Percentiles rank a stretch among this genome's conserved stretches.
Conservation (phyloP, 2,329 filamentous ascomycete genomes). For the Beauveria caledonica region DNA sequence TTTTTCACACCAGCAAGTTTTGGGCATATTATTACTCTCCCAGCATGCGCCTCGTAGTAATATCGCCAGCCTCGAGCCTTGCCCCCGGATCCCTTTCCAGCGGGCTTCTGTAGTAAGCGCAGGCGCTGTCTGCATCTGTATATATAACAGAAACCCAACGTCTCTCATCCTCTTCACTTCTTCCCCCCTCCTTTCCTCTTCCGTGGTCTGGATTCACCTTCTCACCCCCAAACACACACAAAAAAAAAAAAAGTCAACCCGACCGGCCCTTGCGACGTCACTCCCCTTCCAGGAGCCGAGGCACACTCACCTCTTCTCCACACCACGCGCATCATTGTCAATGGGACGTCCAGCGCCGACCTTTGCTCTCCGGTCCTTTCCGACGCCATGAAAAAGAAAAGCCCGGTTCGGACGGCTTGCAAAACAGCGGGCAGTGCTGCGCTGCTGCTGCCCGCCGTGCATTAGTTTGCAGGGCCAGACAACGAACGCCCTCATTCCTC, state of each 20-base stretch:
- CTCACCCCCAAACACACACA: no score
- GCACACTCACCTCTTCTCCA: not conserved
- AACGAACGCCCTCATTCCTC: no score
- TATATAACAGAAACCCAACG: not conserved
- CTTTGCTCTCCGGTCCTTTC: conserved; percentile 6
- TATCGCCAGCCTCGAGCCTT: not conserved
- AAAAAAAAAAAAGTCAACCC: not conserved
- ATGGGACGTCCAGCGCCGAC: not conserved
- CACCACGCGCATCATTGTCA: not conserved
- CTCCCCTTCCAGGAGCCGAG: conserved; percentile 7
- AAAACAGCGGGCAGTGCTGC: no score
- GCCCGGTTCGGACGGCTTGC: not conserved
- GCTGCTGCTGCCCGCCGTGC: not conserved
- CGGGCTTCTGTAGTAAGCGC: not conserved
- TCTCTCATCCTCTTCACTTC: not conserved
- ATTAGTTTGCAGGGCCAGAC: not conserved
- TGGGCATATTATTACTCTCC: conserved; percentile 8
- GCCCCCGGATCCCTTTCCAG: not conserved
- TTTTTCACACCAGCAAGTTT: not conserved
- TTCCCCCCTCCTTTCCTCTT: not conserved
- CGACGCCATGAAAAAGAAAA: not conserved
- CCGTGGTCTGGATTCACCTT: no score
- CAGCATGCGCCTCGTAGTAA: conserved; percentile 8
- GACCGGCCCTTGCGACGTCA: not conserved
- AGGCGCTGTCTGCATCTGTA: not conserved